Evolutionary conservation across 202 grass and related monocot species (phyloP), one percentile per base, ranked within the genome.

Genomic region (Hordeum pubiflorum): DNA sequence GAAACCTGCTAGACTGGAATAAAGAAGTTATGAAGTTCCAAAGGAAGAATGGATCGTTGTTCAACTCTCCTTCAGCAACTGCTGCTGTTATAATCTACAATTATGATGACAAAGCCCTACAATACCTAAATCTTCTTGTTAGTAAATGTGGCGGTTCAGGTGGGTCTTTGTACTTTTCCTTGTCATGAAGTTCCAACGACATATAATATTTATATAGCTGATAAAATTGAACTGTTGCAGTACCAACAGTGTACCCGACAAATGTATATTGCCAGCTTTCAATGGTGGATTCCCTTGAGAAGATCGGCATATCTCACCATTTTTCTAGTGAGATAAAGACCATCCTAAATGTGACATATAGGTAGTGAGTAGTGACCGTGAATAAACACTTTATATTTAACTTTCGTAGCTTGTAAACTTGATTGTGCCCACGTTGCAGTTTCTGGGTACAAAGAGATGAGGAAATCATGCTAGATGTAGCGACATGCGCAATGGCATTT

Each of bases 381-480:
- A 74, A 66, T 71, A 13, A 81, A 66, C 0, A 22, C 24, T 71
- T 59, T 59, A 27, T 6, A 14, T 67, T 12, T 80, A 20, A 40
- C 11, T 46, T 50, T 89, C 21, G 27, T 56, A 70, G 37, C 33
- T 43, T 36, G 41, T 58, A 63, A 61, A 54, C 23, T 68, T 68
- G 36, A 82, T 54, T 21, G 2, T 13, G 33, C n/a, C 22, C 32
- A 63, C 4, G 15, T 83, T 96, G 24, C 88, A 96, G 93, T 48
- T 80, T 12, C 44, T 96, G 93, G 90, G 84, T 96, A 74, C 76
- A 86, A 40, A 79, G 59, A 81, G 80, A 90, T 66, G 93, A 90
- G 33, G 84, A 92, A 78, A 80, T 92, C 9, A 69, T 58, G 68
- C 46, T 79, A 58, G 87, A 90, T 38, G 68, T 83, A 74, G 33